phyloP scores from a whole-genome alignment of 306 rosid genomes.

The Potentilla sterilis region DNA sequence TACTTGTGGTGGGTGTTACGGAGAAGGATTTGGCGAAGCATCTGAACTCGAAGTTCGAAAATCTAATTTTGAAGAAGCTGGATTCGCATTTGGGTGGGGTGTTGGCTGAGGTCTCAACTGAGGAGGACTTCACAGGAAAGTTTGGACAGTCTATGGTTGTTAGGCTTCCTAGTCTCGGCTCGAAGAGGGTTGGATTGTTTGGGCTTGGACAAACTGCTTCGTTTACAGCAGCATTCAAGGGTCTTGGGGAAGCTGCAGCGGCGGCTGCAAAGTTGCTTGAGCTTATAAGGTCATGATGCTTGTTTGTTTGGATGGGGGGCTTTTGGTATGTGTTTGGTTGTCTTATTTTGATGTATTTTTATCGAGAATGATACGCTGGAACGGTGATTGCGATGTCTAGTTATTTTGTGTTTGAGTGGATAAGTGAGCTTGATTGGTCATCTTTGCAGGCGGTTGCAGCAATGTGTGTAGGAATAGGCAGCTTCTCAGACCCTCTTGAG shows the following conservation, averaged over 20 bases:
- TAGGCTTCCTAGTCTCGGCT: slow-evolving; percentile 73
- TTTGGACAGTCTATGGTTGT: slow-evolving; percentile 74
- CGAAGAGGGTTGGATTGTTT: slow-evolving; percentile 82
- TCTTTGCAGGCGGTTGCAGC: slow-evolving; percentile 90
- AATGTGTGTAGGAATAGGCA: slow-evolving; percentile 92
- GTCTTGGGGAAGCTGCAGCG: slow-evolving; percentile 85
- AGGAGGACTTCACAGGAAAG: slow-evolving; percentile 94
- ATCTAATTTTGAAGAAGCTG: slow-evolving; percentile 67
- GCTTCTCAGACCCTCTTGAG: slow-evolving; percentile 86
- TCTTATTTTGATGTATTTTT: neutral
- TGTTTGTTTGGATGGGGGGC: neutral
- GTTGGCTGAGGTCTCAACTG: slow-evolving; percentile 79
- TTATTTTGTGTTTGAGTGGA: slow-evolving; percentile 17
- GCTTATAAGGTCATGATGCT: too few relatives aligned
- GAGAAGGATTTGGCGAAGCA: slow-evolving; percentile 76
- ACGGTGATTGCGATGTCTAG: neutral
- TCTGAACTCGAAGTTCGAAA: slow-evolving; percentile 60
- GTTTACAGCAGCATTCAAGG: slow-evolving; percentile 46
- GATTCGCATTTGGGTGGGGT: slow-evolving; percentile 83
- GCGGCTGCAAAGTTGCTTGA: slow-evolving; percentile 49
- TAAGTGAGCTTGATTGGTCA: slow-evolving; percentile 1
- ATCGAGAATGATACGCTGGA: neutral
- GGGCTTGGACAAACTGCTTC: slow-evolving; percentile 82
- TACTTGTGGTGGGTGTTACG: slow-evolving; percentile 82
- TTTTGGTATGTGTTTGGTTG: neutral